phyloP scores from a whole-genome alignment of 2,329 filamentous ascomycete genomes.

The Zopfia rhizophila region DNA sequence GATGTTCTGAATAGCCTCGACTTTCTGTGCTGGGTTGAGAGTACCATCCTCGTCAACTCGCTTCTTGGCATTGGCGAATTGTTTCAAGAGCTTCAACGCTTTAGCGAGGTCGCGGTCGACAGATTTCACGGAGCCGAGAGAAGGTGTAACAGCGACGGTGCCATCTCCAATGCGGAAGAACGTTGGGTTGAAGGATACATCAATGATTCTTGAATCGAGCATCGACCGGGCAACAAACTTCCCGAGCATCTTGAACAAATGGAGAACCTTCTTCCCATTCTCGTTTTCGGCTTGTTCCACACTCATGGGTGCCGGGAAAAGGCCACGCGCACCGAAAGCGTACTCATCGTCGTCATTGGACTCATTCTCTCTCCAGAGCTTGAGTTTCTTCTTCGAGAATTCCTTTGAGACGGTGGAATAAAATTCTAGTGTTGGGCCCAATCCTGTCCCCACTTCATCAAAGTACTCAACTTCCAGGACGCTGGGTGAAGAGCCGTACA shows the following conservation, averaged over 20 bases:
- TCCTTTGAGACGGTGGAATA: constrained; percentile 98
- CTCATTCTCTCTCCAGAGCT: constrained; percentile 95
- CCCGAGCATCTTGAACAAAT: constrained; percentile 91
- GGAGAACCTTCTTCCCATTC: constrained; percentile 86
- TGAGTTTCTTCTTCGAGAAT: constrained; percentile 96
- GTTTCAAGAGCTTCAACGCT: constrained; percentile 87
- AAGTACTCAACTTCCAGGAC: constrained; percentile 98
- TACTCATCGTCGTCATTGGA: constrained; percentile 78
- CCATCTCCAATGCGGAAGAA: constrained; percentile 94
- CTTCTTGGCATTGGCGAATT: constrained; percentile 85
- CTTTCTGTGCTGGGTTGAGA: constrained; percentile 76
- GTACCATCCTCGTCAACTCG: constrained; percentile 77
- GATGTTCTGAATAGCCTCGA: constrained; percentile 74
- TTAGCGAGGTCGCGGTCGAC: constrained; percentile 88
- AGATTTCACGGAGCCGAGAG: constrained; percentile 86
- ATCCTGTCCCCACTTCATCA: constrained; percentile 94
- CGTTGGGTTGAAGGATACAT: constrained; percentile 95
- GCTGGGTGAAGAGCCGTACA: constrained; percentile 96
- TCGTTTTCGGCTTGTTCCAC: constrained; percentile 77
- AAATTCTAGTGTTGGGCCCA: constrained; percentile 96
- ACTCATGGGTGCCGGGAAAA: constrained; percentile 93
- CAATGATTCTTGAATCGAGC: constrained; percentile 97
- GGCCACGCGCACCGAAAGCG: constrained; percentile 82
- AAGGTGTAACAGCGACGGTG: constrained; percentile 75
- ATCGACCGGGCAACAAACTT: constrained; percentile 98